A percentile compares a stretch with the other conserved stretches of the same genome.
Evolutionary conservation across 768 basidiomycete species (phyloP).

Genomic region (Tricholoma hemisulphureum): DNA sequence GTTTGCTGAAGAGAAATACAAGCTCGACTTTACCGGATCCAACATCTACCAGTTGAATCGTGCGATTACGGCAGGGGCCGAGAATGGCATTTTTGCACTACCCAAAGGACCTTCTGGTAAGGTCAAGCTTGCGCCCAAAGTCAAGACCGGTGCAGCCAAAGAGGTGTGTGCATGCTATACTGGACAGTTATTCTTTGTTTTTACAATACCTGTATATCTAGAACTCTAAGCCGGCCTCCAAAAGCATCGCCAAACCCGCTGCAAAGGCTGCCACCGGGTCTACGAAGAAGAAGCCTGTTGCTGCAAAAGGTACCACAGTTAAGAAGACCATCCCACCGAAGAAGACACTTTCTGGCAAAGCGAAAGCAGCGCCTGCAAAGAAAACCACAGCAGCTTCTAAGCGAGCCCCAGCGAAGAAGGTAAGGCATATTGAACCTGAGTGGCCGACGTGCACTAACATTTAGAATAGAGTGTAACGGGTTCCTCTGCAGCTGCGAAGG

Average conservation of each 20-base stretch:
- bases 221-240: conserved; percentile 50
- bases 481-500: conserved; percentile 39
- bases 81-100: conserved; percentile 39
- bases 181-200: conserved; percentile 4
- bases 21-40: conserved; percentile 63
- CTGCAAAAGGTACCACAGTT: conserved; percentile 17
- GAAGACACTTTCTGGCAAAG: conserved; percentile 18
- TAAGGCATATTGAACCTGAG: conserved; percentile 19
- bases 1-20: conserved; percentile 84
- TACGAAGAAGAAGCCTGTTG: conserved; percentile 35
- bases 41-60: conserved; percentile 71
- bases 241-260: conserved; percentile 31
- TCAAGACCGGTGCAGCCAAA: conserved; percentile 49
- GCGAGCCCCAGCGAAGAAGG: conserved; percentile 65
- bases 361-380: conserved; percentile 33
- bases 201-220: conserved; percentile 13
- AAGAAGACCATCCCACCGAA: conserved; percentile 26
- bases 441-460: not conserved
- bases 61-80: conserved; percentile 70
- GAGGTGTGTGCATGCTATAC: conserved; percentile 44
- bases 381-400: conserved; percentile 42
- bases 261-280: conserved; percentile 32
- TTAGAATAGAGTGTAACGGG: conserved; percentile 50
- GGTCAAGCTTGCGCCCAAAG: conserved; percentile 63
- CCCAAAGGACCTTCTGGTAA: conserved; percentile 55